phyloP scores from a whole-genome alignment of 2,329 filamentous ascomycete species.

The Colletotrichum ledebouriae region DNA sequence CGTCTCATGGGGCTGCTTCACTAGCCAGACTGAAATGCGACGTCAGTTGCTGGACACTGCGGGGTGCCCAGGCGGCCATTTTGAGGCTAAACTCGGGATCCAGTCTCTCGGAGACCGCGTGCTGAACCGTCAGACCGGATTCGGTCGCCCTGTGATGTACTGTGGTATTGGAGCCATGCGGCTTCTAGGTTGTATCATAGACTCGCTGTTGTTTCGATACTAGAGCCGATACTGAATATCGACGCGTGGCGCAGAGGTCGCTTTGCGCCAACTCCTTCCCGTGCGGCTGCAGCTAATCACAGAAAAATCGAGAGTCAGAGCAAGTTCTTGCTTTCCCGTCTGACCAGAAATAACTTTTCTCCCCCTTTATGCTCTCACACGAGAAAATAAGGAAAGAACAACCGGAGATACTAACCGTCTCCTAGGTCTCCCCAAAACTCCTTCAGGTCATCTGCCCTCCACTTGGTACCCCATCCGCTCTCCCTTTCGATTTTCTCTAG shows the following conservation, averaged over 20 bases:
- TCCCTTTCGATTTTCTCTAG: slow-evolving; percentile 64
- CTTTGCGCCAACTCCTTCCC: slow-evolving; percentile 36
- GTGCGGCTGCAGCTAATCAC: slow-evolving; percentile 33
- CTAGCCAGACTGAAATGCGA: slow-evolving; percentile 9
- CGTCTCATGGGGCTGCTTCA: slow-evolving; percentile 8
- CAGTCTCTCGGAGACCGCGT: slow-evolving; percentile 23
- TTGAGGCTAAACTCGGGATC: slow-evolving; percentile 18
- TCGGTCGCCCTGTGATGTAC: slow-evolving; percentile 9
- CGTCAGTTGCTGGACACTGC: slow-evolving; percentile 3
- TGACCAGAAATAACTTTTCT: not conserved
- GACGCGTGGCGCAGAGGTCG: slow-evolving; percentile 38
- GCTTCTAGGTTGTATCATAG: slow-evolving; percentile 21
- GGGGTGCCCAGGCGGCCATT: slow-evolving; percentile 1
- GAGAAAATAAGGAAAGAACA: slow-evolving; percentile 18
- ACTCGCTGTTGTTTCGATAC: slow-evolving; percentile 28
- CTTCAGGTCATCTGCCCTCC: slow-evolving; percentile 66
- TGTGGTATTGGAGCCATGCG: slow-evolving; percentile 18
- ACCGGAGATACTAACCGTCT: slow-evolving; percentile 41
- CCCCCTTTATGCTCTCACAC: slow-evolving; percentile 16
- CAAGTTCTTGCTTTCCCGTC: slow-evolving; percentile 16
- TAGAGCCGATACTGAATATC: slow-evolving; percentile 33
- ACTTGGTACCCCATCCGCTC: slow-evolving; percentile 67
- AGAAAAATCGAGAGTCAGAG: slow-evolving; percentile 27
- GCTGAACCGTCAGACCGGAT: slow-evolving; percentile 16
- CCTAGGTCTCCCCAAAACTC: slow-evolving; percentile 51